Conservation (phyloP, 257 asterid genomes). For the Gentiana dahurica region DNA sequence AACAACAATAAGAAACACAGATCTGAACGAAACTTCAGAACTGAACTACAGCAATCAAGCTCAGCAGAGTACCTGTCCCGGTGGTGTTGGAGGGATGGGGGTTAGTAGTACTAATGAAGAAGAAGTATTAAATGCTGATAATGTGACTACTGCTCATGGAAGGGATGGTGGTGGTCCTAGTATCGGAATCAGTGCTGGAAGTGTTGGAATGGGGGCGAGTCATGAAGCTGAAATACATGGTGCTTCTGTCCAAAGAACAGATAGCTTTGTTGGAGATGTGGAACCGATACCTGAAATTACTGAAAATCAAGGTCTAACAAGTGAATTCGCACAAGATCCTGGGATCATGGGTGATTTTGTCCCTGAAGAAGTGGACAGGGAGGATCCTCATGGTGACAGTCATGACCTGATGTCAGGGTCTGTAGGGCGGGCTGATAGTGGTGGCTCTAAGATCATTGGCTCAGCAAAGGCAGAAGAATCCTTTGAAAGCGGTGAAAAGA, state of each 20-base stretch:
- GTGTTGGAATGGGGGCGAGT: conserved; percentile 99
- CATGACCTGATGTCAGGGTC: conserved; percentile 85
- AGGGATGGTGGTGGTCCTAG: conserved; percentile 83
- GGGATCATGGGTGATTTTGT: conserved; percentile 96
- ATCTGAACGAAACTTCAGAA: conserved; percentile 71
- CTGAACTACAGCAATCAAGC: conserved; percentile 91
- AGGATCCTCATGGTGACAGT: conserved; percentile 88
- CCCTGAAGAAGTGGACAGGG: conserved; percentile 86
- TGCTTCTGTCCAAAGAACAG: conserved; percentile 64
- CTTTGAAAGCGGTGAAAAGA: conserved; percentile 90
- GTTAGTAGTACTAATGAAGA: conserved; percentile 95
- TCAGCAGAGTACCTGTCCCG: conserved; percentile 87
- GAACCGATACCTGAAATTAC: conserved; percentile 86
- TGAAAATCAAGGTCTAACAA: conserved; percentile 81
- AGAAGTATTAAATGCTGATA: conserved; percentile 79
- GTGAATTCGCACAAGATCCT: conserved; percentile 84
- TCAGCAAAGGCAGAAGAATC: conserved; percentile 93
- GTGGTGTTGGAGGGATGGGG: conserved; percentile 65
- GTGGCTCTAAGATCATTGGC: conserved; percentile 91
- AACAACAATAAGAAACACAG: conserved; percentile 38
- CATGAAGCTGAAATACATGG: conserved; percentile 99
- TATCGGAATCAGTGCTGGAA: conserved; percentile 90
- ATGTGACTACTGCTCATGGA: conserved; percentile 43
- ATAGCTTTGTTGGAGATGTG: conserved; percentile 77
- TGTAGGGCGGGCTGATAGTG: conserved; percentile 85